A percentile compares a stretch with the other conserved stretches of the same genome.
These are phyloP conservation scores for Chaetomium strumarium DNA, from an alignment of 2,329 filamentous ascomycete genomes.

Conservation along the genomic window DNA sequence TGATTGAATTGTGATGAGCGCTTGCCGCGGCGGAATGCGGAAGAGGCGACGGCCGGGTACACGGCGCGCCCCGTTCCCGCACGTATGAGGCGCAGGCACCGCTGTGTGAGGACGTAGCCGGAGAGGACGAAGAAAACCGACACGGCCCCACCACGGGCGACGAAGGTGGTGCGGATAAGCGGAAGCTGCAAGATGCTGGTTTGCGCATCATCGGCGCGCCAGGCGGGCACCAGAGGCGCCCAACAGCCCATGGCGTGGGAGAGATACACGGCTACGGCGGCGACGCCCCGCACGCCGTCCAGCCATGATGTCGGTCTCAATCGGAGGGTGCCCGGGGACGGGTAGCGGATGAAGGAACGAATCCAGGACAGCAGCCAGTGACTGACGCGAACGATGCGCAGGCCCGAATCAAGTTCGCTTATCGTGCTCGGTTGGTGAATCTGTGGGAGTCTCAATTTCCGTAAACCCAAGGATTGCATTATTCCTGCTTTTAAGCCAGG, in stretches of 20 bases:
- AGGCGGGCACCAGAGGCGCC: neutral
- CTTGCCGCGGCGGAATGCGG: constrained; percentile 1
- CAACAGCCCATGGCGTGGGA: constrained; percentile 10
- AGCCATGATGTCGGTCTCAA: constrained; percentile 4
- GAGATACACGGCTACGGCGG: constrained; percentile 10
- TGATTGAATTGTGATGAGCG: too few species aligned
- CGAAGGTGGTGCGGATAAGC: constrained; percentile 2
- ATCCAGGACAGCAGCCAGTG: neutral
- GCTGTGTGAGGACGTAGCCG: constrained; percentile 6
- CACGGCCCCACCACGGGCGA: constrained; percentile 2
- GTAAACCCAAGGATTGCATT: too few species aligned
- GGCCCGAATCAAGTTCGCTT: too few species aligned
- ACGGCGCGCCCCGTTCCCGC: neutral
- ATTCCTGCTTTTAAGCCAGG: too few species aligned
- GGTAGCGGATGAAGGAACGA: neutral
- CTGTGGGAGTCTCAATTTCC: too few species aligned
- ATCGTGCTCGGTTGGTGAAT: too few species aligned
- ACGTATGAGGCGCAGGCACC: neutral
- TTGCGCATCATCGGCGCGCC: constrained; percentile 1
- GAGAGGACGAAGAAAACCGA: constrained; percentile 8
- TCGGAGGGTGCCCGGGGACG: neutral
- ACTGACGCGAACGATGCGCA: too few species aligned
- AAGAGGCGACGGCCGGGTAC: constrained; percentile 1
- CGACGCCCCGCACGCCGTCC: constrained; percentile 13
- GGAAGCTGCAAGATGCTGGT: constrained; percentile 5